These are phyloP conservation scores for Symbiotaphrina buchneri DNA, from an alignment of 495 filamentous ascomycete species.

Conservation along the genomic window DNA sequence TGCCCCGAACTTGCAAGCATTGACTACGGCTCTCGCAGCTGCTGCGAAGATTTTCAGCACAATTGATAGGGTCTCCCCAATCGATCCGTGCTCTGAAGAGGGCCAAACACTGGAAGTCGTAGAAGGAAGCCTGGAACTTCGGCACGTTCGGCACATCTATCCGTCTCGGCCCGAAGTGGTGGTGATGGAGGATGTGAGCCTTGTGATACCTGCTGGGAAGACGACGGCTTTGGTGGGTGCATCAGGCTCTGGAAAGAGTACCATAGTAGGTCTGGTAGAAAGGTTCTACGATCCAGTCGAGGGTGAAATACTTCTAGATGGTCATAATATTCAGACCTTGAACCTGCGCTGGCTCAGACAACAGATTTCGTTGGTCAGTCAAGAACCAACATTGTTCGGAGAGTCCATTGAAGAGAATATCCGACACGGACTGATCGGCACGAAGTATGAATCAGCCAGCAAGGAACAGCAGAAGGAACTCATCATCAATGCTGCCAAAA, in stretches of 20 bases:
- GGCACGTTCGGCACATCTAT: slow-evolving; percentile 76
- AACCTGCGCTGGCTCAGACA: slow-evolving; percentile 85
- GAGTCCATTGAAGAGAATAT: slow-evolving; percentile 80
- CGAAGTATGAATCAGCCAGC: slow-evolving; percentile 40
- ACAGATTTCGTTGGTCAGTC: slow-evolving; percentile 73
- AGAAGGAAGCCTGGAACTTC: slow-evolving; percentile 60
- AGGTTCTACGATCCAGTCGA: slow-evolving; percentile 79
- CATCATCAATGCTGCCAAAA: slow-evolving; percentile 61
- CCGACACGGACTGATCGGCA: slow-evolving; percentile 69
- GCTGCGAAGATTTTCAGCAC: slow-evolving; percentile 79
- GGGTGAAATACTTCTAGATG: slow-evolving; percentile 63
- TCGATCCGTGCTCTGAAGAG: slow-evolving; percentile 52
- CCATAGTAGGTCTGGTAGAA: slow-evolving; percentile 78
- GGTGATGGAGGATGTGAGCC: slow-evolving; percentile 61
- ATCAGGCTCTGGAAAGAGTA: slow-evolving; percentile 78
- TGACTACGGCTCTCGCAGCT: slow-evolving; percentile 60
- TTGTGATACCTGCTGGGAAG: slow-evolving; percentile 66
- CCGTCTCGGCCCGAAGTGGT: slow-evolving; percentile 77
- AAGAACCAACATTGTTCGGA: slow-evolving; percentile 68
- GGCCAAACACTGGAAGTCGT: slow-evolving; percentile 50
- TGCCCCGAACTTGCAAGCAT: slow-evolving; percentile 64
- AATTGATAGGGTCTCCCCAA: slow-evolving; percentile 73
- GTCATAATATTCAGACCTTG: slow-evolving; percentile 53
- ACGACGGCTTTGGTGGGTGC: slow-evolving; percentile 72
- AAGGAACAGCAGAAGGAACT: slow-evolving; percentile 43